Base-by-base conservation (phyloP, 495 filamentous ascomycete species). In the Hypoxylon subgilvum region DNA sequence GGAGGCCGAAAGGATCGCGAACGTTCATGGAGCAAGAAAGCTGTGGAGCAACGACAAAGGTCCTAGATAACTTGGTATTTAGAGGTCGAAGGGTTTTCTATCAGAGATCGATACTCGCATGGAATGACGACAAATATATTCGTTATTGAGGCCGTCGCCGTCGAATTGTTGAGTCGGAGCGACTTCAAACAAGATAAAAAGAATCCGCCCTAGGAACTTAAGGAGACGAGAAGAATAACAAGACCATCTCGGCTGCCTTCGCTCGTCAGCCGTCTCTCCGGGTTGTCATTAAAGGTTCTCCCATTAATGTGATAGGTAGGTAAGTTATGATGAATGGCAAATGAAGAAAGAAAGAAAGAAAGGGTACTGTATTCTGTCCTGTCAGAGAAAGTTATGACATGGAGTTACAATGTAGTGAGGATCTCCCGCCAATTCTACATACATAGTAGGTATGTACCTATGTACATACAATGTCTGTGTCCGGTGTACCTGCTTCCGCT, bases 1-100 rank as follows among this genome's bases (percentile, higher is more conserved):
- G 74, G 59, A 79, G 68, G 58, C 77, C 72, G 67, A 82, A 82
- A 31, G 77, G 78, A 59, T 81, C 77, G 52, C 76, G 75, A 63
- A 76, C 69, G 70, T 79, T 82, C 79, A 83, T 82, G 65, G 70
- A 69, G 53, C 34, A 55, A 39, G 45, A 30, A 39, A 31, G 19
- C 52, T n/a, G n/a, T n/a, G 27, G 40, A 52, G 31, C 30, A 46
- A 35, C 53, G 23, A 45, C 52, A 51, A 61, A 66, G 57, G n/a
- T 5, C 7, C n/a, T 3, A 6, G 31, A 34, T 4, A 12, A 34
- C 2, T 34, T 3, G 31, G 7, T 4, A 12, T 12, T 10, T 13
- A 13, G 9, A 34, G 6, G n/a, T 45, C 18, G 23, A 16, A 25
- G 45, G 17, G n/a, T n/a, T n/a, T n/a, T n/a, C n/a, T n/a, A n/a